Evolutionary conservation across 1,139 yeast species (phyloP), one percentile per base, ranked within the genome.

Genomic region (Pneumocystis murina): DNA sequence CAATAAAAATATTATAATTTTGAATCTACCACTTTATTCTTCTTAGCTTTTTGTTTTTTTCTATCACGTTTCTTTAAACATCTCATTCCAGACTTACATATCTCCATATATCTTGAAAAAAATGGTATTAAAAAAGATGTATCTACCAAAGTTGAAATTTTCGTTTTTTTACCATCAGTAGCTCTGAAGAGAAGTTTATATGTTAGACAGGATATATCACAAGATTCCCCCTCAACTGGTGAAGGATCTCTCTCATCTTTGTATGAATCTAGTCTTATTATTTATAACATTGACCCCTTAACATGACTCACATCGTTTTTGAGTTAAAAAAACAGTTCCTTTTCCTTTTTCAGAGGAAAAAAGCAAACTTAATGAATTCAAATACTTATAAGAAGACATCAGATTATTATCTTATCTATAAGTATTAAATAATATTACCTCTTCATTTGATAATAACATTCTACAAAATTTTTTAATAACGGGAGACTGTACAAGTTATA

Each of bases 61-160:
- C 65, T 58, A 33, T 63, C 63, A 12, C 65, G 59, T 33, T 63
- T 63, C 61, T 61, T 63, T 16, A 63, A 54, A 14, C 59, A 60
- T 5, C 59, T 24, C 65, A 63, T 63, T 28, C 63, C 63, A 12
- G 65, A 41, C 17, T 62, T 63, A 17, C 61, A 57, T 60, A 48
- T 38, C n/a, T 63, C 65, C 14, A 48, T 59, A 48, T 59, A 61
- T 43, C n/a, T 36, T 38, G 60, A 54, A 59, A 61, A 41, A 38
- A 63, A 63, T 2, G 36, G 55, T 7, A 17, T 20, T 16, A 63
- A 57, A 20, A 41, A 36, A 2, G 36, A 38, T 28, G 57, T 35
- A 28, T 43, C 55, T 59, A 62, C 64, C 20, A 61, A 59, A 8
- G 64, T 62, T 59, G 62, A 60, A 14, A 62, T 62, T 30, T 62